Evolutionary conservation across 768 basidiomycete genomes (phyloP).

Genomic region (Amyloporia xantha): DNA sequence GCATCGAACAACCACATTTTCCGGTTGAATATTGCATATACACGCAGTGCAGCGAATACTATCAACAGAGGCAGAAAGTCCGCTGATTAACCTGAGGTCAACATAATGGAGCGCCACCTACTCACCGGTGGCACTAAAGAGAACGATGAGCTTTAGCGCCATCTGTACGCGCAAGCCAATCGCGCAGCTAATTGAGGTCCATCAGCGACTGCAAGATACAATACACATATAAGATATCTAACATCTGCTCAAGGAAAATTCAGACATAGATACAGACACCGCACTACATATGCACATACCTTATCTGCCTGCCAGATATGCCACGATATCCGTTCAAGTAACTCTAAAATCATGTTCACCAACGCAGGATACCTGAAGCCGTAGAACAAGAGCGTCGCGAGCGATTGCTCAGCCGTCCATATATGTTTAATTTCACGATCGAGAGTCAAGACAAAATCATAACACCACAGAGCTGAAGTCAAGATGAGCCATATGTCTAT

Average conservation of each 20-base stretch:
- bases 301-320: not conserved
- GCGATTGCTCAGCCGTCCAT: not conserved
- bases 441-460: not conserved
- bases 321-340: not conserved
- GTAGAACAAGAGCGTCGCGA: not conserved
- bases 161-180: not conserved
- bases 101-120: not conserved
- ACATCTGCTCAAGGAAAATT: not conserved
- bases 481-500: too few species aligned
- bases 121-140: not conserved
- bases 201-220: not conserved
- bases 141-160: not conserved
- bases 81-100: not conserved
- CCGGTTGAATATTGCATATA: not conserved
- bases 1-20: not conserved
- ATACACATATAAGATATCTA: not conserved
- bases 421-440: not conserved
- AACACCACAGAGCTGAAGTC: not conserved
- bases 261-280: not conserved
- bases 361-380: not conserved
- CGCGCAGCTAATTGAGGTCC: not conserved
- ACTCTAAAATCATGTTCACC: not conserved
- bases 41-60: constrained; percentile 1
- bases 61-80: too few species aligned
- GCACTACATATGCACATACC: not conserved